Percentiles rank a stretch among this genome's conserved stretches.
These are phyloP conservation scores for Phytophthora fragariae DNA, from an alignment of 352 stramenopile species.

Conservation along the genomic window DNA sequence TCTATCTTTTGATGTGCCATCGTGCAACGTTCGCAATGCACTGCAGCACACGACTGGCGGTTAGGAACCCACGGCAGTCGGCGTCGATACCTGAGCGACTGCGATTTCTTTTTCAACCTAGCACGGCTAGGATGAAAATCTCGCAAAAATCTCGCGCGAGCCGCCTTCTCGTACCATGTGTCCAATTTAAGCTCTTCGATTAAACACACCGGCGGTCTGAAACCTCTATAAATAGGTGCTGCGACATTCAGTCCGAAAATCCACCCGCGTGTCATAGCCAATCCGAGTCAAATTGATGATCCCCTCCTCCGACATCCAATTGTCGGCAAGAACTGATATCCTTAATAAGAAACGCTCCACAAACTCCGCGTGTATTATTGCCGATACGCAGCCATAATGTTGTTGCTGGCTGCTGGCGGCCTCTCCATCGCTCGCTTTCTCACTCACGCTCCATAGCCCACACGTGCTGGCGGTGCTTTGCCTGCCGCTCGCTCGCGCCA, in stretches of 20 bases:
- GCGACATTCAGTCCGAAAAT: constrained; percentile 26
- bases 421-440: background rate
- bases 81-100: background rate
- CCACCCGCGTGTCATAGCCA: background rate
- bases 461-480: background rate
- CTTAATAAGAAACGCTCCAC: constrained; percentile 4
- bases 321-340: background rate
- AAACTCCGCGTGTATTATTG: background rate
- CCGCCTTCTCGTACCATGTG: background rate
- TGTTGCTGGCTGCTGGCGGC: background rate
- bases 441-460: background rate
- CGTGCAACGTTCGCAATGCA: background rate
- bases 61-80: background rate
- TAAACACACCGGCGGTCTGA: background rate
- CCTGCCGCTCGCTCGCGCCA: background rate
- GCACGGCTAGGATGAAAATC: background rate
- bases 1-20: constrained; percentile 13
- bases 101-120: background rate
- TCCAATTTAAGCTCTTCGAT: background rate
- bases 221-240: constrained; percentile 17
- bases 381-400: background rate
- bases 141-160: background rate
- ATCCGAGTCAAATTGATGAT: background rate
- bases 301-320: background rate
- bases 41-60: background rate